Conservation (phyloP, 208 protist genomes). For the Acanthamoeba triangularis region DNA sequence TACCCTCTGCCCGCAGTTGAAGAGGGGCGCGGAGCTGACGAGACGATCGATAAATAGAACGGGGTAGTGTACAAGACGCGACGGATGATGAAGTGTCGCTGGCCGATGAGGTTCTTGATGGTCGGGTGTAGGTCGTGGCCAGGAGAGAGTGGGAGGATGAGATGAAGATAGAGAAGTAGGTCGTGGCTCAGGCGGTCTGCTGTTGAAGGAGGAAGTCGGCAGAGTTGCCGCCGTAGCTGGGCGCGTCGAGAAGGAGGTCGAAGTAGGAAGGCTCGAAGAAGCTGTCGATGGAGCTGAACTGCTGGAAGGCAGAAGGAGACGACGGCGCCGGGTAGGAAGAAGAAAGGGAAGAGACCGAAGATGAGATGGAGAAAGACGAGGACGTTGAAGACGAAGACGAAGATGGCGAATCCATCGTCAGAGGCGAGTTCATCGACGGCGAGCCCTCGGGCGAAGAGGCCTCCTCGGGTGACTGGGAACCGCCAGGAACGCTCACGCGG, state of each 20-base stretch:
- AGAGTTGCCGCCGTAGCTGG: background rate
- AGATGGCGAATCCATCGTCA: background rate
- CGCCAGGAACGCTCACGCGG: background rate
- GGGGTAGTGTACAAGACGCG: background rate
- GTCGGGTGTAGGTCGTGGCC: too few species aligned
- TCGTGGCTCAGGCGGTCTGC: background rate
- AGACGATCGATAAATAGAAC: background rate
- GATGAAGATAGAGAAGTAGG: background rate
- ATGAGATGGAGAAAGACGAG: background rate
- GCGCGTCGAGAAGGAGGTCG: constrained; percentile 21
- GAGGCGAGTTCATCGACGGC: background rate
- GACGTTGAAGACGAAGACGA: background rate
- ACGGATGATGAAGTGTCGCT: background rate
- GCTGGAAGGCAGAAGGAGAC: constrained; percentile 1
- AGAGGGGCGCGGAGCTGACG: background rate
- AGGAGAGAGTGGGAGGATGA: background rate
- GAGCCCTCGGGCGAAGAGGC: constrained; percentile 9
- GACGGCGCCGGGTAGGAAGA: constrained; percentile 19
- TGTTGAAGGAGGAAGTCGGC: background rate
- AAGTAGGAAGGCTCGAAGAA: constrained; percentile 51
- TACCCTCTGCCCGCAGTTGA: background rate
- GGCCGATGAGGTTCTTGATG: background rate
- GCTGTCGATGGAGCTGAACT: constrained; percentile 43
- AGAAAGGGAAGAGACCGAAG: background rate
- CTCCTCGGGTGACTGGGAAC: constrained; percentile 7